Conservation (phyloP, 1,284 basidiomycete species). For the Heterobasidion parviporum region DNA sequence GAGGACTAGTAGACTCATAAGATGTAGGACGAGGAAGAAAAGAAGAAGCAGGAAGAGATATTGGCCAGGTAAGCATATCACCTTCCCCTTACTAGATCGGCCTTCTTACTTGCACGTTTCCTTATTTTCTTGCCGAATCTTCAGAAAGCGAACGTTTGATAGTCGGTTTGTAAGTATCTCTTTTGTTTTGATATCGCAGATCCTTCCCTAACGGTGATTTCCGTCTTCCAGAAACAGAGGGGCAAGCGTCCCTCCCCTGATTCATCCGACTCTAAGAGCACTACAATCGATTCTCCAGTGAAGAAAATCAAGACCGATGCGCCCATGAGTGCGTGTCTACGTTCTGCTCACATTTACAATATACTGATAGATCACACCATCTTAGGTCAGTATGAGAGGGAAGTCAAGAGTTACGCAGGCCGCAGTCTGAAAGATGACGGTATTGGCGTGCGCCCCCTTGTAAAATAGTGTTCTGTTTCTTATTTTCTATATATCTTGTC, state of each 20-base stretch:
- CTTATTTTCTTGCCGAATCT: background rate
- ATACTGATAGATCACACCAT: background rate
- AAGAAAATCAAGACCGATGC: constrained; percentile 31
- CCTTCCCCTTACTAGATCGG: background rate
- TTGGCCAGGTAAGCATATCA: constrained; percentile 31
- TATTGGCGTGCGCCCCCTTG: constrained; percentile 29
- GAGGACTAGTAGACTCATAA: background rate
- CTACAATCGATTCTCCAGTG: constrained; percentile 24
- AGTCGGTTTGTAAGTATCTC: constrained; percentile 48
- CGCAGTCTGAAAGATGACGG: constrained; percentile 30
- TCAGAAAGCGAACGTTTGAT: constrained; percentile 52
- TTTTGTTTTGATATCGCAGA: background rate
- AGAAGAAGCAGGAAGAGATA: constrained; percentile 42
- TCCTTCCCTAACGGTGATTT: background rate
- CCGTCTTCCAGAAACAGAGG: constrained; percentile 40
- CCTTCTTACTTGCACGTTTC: constrained; percentile 2
- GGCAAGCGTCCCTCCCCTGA: constrained; percentile 49
- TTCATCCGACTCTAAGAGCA: constrained; percentile 16
- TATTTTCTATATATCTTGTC: background rate
- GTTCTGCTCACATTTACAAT: background rate
- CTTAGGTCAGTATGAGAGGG: constrained; percentile 27
- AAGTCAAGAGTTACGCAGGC: constrained; percentile 27
- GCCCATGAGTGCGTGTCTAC: constrained; percentile 22
- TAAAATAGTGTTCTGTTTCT: constrained; percentile 22
- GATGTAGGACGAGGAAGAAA: constrained; percentile 50